These are phyloP conservation scores for Grigorovia transvaalensis DNA, from an alignment of 805 yeast genomes.

Conservation along the genomic window DNA sequence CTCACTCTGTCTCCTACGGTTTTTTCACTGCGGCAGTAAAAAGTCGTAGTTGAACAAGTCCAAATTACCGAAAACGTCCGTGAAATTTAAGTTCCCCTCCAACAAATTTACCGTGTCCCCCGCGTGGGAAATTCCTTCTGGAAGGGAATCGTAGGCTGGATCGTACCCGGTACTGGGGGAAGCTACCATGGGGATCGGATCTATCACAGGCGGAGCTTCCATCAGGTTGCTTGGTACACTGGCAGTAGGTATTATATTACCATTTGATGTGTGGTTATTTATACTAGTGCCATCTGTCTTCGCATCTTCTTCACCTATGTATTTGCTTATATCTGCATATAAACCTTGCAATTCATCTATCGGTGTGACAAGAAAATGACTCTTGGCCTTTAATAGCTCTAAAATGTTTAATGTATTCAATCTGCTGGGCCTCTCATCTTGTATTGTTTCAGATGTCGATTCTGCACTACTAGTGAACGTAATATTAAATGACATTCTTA, in stretches of 20 bases:
- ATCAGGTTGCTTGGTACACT: not conserved
- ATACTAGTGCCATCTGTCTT: not conserved
- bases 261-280: not conserved
- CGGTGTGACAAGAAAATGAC: slow-evolving; percentile 8
- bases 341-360: slow-evolving; percentile 4
- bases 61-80: slow-evolving; percentile 18
- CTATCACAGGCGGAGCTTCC: too few species aligned
- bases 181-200: too few species aligned
- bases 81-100: not conserved
- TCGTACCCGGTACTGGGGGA: too few species aligned
- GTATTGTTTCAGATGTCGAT: not conserved
- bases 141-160: too few species aligned
- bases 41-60: slow-evolving; percentile 19
- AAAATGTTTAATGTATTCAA: slow-evolving; percentile 8
- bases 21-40: slow-evolving; percentile 2
- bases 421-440: not conserved
- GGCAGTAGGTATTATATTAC: not conserved
- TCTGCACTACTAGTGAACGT: slow-evolving; percentile 7
- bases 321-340: not conserved
- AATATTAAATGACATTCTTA: slow-evolving; percentile 17
- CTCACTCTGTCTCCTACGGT: too few species aligned
- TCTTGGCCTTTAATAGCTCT: slow-evolving; percentile 12
- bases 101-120: not conserved
- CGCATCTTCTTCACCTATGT: not conserved
- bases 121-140: too few species aligned